Evolutionary conservation across 1,284 basidiomycete species (phyloP).

Genomic region (Malassezia dermatis): DNA sequence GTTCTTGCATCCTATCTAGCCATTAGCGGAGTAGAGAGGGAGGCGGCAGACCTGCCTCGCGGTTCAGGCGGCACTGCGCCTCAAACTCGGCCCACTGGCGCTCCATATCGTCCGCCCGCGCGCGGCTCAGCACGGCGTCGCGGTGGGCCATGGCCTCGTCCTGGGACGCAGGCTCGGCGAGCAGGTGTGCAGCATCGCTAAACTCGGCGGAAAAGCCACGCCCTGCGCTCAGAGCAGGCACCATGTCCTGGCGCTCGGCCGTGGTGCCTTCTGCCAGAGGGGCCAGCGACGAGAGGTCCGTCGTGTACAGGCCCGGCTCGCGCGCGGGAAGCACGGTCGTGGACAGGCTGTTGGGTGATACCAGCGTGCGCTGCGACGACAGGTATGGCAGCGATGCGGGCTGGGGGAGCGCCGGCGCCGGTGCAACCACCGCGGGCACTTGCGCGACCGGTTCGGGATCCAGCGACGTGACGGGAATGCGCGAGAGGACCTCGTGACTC

Average conservation of each 20-base stretch:
- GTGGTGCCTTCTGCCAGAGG: not conserved
- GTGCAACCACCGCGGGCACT: not conserved
- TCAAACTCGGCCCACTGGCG: constrained; percentile 1
- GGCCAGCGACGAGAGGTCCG: not conserved
- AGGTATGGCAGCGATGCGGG: not conserved
- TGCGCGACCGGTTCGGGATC: not conserved
- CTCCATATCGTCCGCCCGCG: not conserved
- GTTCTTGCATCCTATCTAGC: not conserved
- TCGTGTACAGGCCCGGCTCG: not conserved
- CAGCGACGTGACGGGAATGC: not conserved
- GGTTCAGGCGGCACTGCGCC: not conserved
- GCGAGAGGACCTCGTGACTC: not conserved
- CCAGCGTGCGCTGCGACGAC: not conserved
- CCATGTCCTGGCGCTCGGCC: not conserved
- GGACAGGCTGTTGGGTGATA: not conserved
- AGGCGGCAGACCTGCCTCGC: constrained; percentile 1
- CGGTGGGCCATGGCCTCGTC: not conserved
- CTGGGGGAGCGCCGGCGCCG: not conserved
- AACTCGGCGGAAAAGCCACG: not conserved
- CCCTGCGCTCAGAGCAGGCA: not conserved
- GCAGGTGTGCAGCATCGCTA: not conserved
- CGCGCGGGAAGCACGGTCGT: not conserved
- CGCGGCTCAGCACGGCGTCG: not conserved
- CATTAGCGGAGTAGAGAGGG: not conserved
- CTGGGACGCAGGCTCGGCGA: not conserved